phyloP scores from a whole-genome alignment of 257 asterid species.

The Nicotiana paniculata region DNA sequence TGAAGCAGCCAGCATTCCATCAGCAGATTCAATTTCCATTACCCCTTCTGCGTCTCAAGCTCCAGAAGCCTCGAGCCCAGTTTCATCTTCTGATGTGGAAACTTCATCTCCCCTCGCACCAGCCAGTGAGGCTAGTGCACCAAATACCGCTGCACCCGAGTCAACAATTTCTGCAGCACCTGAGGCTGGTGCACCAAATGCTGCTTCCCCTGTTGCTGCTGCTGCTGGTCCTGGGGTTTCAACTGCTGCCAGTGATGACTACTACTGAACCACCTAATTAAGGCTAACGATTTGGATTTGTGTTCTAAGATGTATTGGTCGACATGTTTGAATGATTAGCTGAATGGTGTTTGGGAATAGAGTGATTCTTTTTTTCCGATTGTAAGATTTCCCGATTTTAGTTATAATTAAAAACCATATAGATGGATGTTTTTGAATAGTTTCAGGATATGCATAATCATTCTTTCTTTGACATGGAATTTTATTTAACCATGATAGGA shows the following conservation, averaged over 20 bases:
- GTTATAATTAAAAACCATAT: not conserved
- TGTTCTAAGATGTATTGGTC: not conserved
- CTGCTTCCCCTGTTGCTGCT: not conserved
- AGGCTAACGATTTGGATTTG: not conserved
- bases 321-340: not conserved
- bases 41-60: not conserved
- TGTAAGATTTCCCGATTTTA: not conserved
- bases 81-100: conserved; percentile 19
- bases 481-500: no score
- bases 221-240: not conserved
- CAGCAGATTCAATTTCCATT: not conserved
- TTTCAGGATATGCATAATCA: not conserved
- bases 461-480: not conserved
- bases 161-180: conserved; percentile 19
- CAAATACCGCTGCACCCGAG: not conserved
- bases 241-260: not conserved
- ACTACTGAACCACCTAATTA: not conserved
- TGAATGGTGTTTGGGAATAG: not conserved
- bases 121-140: conserved; percentile 13
- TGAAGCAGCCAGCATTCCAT: not conserved
- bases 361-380: not conserved
- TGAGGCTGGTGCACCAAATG: conserved; percentile 22
- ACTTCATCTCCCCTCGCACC: conserved; percentile 42
- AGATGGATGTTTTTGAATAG: not conserved
- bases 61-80: conserved; percentile 9